Evolutionary conservation across 108 stramenopile genomes (phyloP).

Genomic region (Tribonema minus): DNA sequence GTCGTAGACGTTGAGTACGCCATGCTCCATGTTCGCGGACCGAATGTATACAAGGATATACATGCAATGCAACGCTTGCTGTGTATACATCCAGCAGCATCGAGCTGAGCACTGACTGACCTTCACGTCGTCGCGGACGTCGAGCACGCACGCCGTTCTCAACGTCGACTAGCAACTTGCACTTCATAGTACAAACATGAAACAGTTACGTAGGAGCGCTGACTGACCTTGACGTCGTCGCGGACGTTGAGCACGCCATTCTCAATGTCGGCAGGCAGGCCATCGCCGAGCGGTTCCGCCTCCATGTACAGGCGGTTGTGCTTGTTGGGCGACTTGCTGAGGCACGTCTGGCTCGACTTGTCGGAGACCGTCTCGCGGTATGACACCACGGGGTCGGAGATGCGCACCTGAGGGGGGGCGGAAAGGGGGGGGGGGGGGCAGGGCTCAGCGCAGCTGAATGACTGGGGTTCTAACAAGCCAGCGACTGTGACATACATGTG

Average conservation of each 20-base stretch:
- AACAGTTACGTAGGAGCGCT: background rate
- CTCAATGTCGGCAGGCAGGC: conserved; percentile 90
- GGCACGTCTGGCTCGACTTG: conserved; percentile 80
- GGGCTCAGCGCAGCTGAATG: too few relatives aligned
- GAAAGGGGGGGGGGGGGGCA: too few relatives aligned
- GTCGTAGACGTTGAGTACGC: too few relatives aligned
- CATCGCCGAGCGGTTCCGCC: conserved; percentile 74
- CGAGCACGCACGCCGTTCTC: conserved; percentile 91
- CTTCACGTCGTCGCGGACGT: conserved; percentile 82
- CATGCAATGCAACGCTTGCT: too few relatives aligned
- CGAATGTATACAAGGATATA: too few relatives aligned
- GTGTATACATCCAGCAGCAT: too few relatives aligned
- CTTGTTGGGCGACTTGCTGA: conserved; percentile 99
- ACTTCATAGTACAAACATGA: too few relatives aligned
- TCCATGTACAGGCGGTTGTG: conserved; percentile 99
- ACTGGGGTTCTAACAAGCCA: too few relatives aligned
- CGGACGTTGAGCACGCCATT: conserved; percentile 81
- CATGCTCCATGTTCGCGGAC: too few relatives aligned
- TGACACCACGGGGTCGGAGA: conserved; percentile 98
- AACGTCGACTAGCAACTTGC: conserved; percentile 86
- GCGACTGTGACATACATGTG: too few relatives aligned
- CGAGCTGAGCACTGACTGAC: conserved; percentile 2
- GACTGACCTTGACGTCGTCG: conserved; percentile 75
- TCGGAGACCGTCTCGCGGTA: conserved; percentile 97
- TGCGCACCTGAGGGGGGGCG: too few relatives aligned